phyloP scores from a whole-genome alignment of 805 yeast species.

The Yarrowia sp. region DNA sequence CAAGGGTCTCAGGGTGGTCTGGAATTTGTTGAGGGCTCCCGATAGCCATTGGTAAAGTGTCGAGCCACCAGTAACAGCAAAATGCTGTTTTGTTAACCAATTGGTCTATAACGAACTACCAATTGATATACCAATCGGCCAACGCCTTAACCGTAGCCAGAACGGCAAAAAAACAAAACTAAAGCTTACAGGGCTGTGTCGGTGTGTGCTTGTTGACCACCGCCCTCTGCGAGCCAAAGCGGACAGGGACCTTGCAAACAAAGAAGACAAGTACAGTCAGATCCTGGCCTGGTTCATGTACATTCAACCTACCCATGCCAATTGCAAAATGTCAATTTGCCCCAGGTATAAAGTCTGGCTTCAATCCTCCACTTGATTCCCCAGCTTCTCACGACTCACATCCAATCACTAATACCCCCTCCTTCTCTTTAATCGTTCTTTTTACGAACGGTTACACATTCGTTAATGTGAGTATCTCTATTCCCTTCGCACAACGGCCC shows the following conservation, averaged over 20 bases:
- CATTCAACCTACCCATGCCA: not conserved
- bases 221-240: not conserved
- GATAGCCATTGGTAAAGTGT: no score
- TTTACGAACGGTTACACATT: not conserved
- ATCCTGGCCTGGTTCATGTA: not conserved
- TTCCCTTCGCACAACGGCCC: not conserved
- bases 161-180: no score
- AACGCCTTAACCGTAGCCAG: not conserved
- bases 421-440: not conserved
- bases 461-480: not conserved
- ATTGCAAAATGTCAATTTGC: not conserved
- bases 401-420: not conserved
- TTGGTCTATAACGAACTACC: no score
- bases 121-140: no score
- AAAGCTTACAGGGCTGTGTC: not conserved
- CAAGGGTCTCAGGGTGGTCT: not conserved
- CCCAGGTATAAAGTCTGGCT: not conserved
- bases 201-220: not conserved
- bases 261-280: conserved; percentile 7
- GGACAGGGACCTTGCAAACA: not conserved
- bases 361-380: not conserved
- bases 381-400: conserved; percentile 1
- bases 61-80: no score
- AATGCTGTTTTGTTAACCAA: not conserved
- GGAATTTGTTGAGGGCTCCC: no score